Evolutionary conservation across 768 basidiomycete species (phyloP).

Genomic region (Phanerodontia chrysosporium): DNA sequence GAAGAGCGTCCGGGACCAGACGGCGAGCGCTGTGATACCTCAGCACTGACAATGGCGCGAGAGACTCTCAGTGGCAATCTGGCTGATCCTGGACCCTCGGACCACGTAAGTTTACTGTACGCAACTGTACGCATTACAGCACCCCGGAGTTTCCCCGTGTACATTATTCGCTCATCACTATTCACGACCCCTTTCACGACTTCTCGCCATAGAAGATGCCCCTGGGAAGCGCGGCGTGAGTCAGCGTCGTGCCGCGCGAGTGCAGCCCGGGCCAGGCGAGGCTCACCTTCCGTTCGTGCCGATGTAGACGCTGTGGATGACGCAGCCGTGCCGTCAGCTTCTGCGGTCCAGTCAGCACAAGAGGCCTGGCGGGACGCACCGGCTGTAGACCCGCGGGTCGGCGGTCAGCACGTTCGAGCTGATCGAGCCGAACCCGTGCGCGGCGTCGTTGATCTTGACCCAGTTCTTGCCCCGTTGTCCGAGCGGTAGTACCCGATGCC

Average conservation of each 20-base stretch:
- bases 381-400: conserved; percentile 50
- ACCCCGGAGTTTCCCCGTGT: not conserved
- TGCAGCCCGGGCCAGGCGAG: not conserved
- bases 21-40: conserved; percentile 30
- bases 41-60: not conserved
- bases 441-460: conserved; percentile 55
- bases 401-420: conserved; percentile 44
- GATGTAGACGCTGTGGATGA: conserved; percentile 45
- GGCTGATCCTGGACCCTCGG: not conserved
- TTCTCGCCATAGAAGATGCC: conserved; percentile 10
- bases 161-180: not conserved
- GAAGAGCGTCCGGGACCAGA: conserved; percentile 52
- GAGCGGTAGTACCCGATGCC: conserved; percentile 52
- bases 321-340: not conserved
- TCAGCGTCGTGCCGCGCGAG: not conserved
- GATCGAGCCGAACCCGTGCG: conserved; percentile 54
- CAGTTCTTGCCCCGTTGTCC: conserved; percentile 53
- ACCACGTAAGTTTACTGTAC: not conserved
- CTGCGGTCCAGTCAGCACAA: not conserved
- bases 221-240: not conserved
- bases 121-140: not conserved
- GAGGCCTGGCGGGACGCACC: conserved; percentile 38
- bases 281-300: conserved; percentile 51
- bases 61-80: no score
- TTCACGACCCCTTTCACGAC: not conserved